Conservation (phyloP, 768 basidiomycete genomes). For the Rickenella mellea region DNA sequence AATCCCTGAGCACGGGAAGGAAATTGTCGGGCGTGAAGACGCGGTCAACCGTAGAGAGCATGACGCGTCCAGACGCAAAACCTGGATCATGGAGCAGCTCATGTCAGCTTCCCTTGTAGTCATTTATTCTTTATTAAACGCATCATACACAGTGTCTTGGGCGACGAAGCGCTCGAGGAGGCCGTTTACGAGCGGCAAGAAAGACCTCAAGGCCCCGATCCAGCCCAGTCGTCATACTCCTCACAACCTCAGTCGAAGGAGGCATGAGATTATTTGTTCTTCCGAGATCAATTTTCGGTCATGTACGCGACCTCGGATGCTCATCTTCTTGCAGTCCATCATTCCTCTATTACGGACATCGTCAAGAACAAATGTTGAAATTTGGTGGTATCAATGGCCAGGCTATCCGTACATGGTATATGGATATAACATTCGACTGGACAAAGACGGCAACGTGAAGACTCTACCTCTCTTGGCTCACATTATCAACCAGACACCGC, state of each 20-base stretch:
- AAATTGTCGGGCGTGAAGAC: slow-evolving; percentile 81
- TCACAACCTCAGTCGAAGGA: too few species aligned
- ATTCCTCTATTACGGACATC: slow-evolving; percentile 97
- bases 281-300: too few species aligned
- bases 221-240: too few species aligned
- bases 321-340: slow-evolving; percentile 89
- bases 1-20: slow-evolving; percentile 76
- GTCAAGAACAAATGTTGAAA: slow-evolving; percentile 97
- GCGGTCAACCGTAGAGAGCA: slow-evolving; percentile 78
- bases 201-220: too few species aligned
- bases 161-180: too few species aligned
- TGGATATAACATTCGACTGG: slow-evolving; percentile 99
- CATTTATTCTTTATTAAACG: too few species aligned
- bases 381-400: slow-evolving; percentile 99
- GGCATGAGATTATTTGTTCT: too few species aligned
- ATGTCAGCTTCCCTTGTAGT: slow-evolving; percentile 51
- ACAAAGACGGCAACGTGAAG: slow-evolving; percentile 92
- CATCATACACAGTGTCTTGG: too few species aligned
- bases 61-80: slow-evolving; percentile 78
- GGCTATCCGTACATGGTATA: slow-evolving; percentile 94
- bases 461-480: slow-evolving; percentile 94
- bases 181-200: too few species aligned
- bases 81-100: slow-evolving; percentile 90
- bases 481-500: slow-evolving; percentile 87
- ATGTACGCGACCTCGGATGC: too few species aligned